Evolutionary conservation across 441 rosid genomes (phyloP).

Genomic region (Macaranga tanarius): DNA sequence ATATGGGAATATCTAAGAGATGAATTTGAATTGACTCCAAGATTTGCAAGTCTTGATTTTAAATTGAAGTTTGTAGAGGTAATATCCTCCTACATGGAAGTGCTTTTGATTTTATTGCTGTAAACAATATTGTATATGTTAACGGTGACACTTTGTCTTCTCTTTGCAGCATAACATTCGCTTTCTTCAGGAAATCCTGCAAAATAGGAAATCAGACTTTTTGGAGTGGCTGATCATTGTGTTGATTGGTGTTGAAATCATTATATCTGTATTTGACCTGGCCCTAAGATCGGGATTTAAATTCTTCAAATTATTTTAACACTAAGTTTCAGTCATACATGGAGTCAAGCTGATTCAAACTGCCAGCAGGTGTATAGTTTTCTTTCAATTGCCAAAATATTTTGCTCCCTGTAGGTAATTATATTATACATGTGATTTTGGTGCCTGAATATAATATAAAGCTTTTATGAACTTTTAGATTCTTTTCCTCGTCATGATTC

Average conservation of each 20-base stretch:
- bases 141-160: not conserved
- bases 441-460: not conserved
- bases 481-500: too few relatives aligned
- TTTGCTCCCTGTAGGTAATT: not conserved
- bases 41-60: conserved; percentile 95
- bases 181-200: conserved; percentile 91
- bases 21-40: conserved; percentile 87
- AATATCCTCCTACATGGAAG: not conserved
- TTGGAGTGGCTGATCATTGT: conserved; percentile 90
- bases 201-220: conserved; percentile 88
- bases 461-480: not conserved
- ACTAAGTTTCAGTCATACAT: not conserved
- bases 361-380: not conserved
- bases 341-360: not conserved
- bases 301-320: conserved; percentile 18
- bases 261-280: conserved; percentile 65
- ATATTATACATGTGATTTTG: not conserved
- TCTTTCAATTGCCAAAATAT: not conserved
- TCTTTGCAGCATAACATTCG: conserved; percentile 82
- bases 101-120: not conserved
- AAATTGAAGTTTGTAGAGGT: conserved; percentile 98
- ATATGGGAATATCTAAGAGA: conserved; percentile 97
- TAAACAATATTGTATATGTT: not conserved
- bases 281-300: conserved; percentile 45
- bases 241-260: conserved; percentile 70